Evolutionary conservation across 1,284 basidiomycete genomes (phyloP).

Genomic region (Puccinia hordei): DNA sequence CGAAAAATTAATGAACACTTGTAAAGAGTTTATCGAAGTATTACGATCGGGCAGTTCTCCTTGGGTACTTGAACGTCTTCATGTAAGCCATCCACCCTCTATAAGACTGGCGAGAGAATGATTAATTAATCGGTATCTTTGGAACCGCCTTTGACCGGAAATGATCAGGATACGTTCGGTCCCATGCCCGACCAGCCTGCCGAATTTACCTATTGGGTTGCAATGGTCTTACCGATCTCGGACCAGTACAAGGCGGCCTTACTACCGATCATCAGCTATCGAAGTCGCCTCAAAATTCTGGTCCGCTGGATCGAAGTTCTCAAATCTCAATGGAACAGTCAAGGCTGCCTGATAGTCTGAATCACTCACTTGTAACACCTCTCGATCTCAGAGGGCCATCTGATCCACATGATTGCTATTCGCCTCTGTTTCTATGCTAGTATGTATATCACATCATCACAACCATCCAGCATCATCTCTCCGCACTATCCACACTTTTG

Average conservation of each 20-base stretch:
- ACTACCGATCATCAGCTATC: slow-evolving; percentile 80
- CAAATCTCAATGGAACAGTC: slow-evolving; percentile 7
- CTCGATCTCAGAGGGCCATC: too few relatives aligned
- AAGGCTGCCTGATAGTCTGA: neutral
- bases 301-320: slow-evolving; percentile 75
- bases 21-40: slow-evolving; percentile 76
- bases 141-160: neutral
- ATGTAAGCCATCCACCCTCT: slow-evolving; percentile 59
- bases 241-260: slow-evolving; percentile 89
- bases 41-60: slow-evolving; percentile 80
- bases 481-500: too few relatives aligned
- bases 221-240: slow-evolving; percentile 86
- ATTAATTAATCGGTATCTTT: neutral
- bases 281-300: slow-evolving; percentile 76
- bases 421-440: too few relatives aligned
- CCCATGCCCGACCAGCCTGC: slow-evolving; percentile 67
- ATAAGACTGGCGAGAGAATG: neutral
- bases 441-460: too few relatives aligned
- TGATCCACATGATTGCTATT: too few relatives aligned
- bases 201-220: slow-evolving; percentile 86
- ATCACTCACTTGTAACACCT: neutral
- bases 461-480: too few relatives aligned
- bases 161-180: slow-evolving; percentile 66
- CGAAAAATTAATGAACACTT: slow-evolving; percentile 72
- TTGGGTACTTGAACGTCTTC: slow-evolving; percentile 83